A percentile compares a stretch with the other conserved stretches of the same genome.
Conservation (phyloP, 345 rosid genomes). For the Mercurialis annua region DNA sequence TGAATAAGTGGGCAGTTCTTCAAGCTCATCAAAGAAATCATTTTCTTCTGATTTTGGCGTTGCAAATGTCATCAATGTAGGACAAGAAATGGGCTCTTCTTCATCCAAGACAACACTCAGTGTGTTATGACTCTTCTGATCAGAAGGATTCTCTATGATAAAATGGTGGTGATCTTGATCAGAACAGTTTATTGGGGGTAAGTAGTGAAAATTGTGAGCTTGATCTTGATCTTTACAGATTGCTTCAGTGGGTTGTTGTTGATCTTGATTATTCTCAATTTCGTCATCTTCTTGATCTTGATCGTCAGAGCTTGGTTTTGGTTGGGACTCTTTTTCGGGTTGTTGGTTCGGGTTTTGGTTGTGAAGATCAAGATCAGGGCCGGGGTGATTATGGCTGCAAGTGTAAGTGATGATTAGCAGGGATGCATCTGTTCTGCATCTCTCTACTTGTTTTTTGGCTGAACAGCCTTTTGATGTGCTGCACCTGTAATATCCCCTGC, state of each 20-base stretch:
- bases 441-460: constrained; percentile 71
- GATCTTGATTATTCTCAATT: constrained; percentile 8
- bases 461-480: constrained; percentile 72
- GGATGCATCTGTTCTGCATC: constrained; percentile 65
- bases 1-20: constrained; percentile 52
- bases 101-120: constrained; percentile 42
- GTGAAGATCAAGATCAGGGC: constrained; percentile 33
- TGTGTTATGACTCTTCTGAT: constrained; percentile 12
- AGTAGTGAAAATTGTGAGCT: constrained; percentile 40
- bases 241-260: constrained; percentile 12
- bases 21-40: constrained; percentile 76
- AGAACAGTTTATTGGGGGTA: constrained; percentile 32
- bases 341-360: constrained; percentile 14
- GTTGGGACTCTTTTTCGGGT: constrained; percentile 15
- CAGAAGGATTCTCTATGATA: constrained; percentile 18
- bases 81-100: constrained; percentile 46
- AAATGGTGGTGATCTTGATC: constrained; percentile 34
- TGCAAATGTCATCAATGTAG: constrained; percentile 24
- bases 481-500: constrained; percentile 73
- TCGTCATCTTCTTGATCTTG: constrained; percentile 12
- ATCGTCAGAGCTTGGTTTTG: constrained; percentile 1
- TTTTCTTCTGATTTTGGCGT: constrained; percentile 41
- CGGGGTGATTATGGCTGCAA: constrained; percentile 62
- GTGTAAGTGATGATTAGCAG: constrained; percentile 62
- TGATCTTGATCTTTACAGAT: constrained; percentile 27